Percentiles rank a stretch among this genome's conserved stretches.
phyloP scores from a whole-genome alignment of 179 eudicot genomes.

The Gypsophila paniculata region DNA sequence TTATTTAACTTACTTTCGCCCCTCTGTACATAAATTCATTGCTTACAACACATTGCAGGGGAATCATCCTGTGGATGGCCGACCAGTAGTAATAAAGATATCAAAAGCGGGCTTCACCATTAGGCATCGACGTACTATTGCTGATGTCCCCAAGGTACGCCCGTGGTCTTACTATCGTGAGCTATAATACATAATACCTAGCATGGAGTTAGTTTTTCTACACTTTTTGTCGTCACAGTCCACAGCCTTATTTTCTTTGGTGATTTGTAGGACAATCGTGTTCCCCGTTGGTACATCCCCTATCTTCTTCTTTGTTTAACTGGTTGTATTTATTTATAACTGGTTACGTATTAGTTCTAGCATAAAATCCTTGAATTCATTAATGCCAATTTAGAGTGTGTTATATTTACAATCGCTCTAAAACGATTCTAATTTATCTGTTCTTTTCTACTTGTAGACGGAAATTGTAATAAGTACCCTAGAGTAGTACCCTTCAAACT shows the following conservation, averaged over 20 bases:
- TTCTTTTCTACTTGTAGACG: too few relatives aligned
- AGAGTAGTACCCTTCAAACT: too few relatives aligned
- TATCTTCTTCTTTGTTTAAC: neutral
- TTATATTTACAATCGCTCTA: too few relatives aligned
- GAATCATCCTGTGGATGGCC: constrained; percentile 63
- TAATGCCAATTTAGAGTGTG: too few relatives aligned
- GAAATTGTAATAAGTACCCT: too few relatives aligned
- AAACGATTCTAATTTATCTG: too few relatives aligned
- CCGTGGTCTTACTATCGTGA: constrained; percentile 11
- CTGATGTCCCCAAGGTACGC: constrained; percentile 76
- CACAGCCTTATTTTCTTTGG: neutral
- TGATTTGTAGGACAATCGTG: neutral
- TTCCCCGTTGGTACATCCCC: neutral
- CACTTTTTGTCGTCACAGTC: neutral
- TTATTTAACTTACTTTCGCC: too few relatives aligned
- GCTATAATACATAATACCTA: neutral
- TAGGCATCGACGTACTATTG: constrained; percentile 54
- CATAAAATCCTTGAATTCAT: too few relatives aligned
- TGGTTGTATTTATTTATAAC: neutral
- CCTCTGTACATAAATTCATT: constrained; percentile 12
- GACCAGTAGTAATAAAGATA: constrained; percentile 57
- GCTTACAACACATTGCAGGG: constrained; percentile 45
- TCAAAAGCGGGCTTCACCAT: constrained; percentile 61
- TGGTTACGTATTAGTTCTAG: neutral
- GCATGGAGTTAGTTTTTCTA: neutral